Conservation (phyloP, 768 basidiomycete species). For the Boletus rubescentipes region DNA sequence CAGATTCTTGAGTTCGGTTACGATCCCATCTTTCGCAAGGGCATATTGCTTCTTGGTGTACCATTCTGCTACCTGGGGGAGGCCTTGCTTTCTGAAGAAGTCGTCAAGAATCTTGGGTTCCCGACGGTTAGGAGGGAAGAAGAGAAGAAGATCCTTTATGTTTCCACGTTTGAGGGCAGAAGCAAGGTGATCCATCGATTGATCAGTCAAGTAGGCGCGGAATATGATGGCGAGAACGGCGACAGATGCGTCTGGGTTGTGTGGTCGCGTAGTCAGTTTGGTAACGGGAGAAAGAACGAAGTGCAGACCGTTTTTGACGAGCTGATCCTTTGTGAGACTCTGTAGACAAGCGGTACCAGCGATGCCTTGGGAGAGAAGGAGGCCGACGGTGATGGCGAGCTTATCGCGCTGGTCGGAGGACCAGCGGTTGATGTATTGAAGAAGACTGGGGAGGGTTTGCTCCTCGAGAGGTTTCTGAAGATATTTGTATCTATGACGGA, state of each 20-base stretch:
- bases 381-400: constrained; percentile 76
- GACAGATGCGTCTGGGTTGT: constrained; percentile 68
- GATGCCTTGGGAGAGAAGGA: constrained; percentile 82
- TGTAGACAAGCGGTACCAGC: constrained; percentile 74
- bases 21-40: constrained; percentile 74
- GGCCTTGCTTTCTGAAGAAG: constrained; percentile 79
- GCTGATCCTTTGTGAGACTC: constrained; percentile 87
- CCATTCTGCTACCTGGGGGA: constrained; percentile 87
- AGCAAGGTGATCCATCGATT: constrained; percentile 89
- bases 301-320: constrained; percentile 84
- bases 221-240: constrained; percentile 76
- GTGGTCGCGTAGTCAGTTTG: constrained; percentile 9
- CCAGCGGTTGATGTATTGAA: constrained; percentile 93
- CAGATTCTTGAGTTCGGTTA: constrained; percentile 66
- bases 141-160: constrained; percentile 79
- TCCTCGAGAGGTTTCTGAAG: constrained; percentile 96
- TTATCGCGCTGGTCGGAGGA: constrained; percentile 73
- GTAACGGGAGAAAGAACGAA: neutral
- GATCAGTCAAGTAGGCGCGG: constrained; percentile 76
- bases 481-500: constrained; percentile 84
- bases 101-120: constrained; percentile 73
- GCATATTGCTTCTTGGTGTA: constrained; percentile 89
- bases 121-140: constrained; percentile 86
- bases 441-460: constrained; percentile 72
- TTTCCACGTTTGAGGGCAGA: constrained; percentile 78